A percentile compares a stretch with the other conserved stretches of the same genome.
These are phyloP conservation scores for Aureobasidium sp. DNA, from an alignment of 2,329 filamentous ascomycete species.

Conservation along the genomic window DNA sequence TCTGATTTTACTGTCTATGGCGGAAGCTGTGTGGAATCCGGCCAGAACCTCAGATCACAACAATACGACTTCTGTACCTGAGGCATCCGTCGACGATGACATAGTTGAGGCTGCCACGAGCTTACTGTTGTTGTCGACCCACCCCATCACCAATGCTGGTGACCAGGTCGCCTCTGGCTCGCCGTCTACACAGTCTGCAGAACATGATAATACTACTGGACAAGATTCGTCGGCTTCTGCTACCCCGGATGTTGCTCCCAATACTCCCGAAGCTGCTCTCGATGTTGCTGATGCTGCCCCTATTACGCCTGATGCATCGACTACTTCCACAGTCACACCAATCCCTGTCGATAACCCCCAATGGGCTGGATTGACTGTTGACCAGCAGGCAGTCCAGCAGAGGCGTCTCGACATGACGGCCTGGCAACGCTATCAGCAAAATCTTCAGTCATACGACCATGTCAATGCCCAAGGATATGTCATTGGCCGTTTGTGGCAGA, in stretches of 20 bases:
- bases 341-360: background rate
- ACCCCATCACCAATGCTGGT: background rate
- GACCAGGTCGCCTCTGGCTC: background rate
- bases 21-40: background rate
- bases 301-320: background rate
- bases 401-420: background rate
- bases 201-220: background rate
- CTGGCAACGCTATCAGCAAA: background rate
- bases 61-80: background rate
- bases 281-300: background rate
- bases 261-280: background rate
- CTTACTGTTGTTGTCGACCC: background rate
- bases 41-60: background rate
- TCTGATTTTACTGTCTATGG: background rate
- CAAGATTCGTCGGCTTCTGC: background rate
- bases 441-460: background rate
- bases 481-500: background rate
- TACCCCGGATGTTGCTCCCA: background rate
- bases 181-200: background rate
- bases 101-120: background rate
- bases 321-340: background rate
- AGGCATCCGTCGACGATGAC: background rate
- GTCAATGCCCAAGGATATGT: background rate
- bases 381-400: background rate
- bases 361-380: background rate